These are phyloP conservation scores for Phialophora expanda DNA, from an alignment of 2,329 filamentous ascomycete species.

Conservation along the genomic window DNA sequence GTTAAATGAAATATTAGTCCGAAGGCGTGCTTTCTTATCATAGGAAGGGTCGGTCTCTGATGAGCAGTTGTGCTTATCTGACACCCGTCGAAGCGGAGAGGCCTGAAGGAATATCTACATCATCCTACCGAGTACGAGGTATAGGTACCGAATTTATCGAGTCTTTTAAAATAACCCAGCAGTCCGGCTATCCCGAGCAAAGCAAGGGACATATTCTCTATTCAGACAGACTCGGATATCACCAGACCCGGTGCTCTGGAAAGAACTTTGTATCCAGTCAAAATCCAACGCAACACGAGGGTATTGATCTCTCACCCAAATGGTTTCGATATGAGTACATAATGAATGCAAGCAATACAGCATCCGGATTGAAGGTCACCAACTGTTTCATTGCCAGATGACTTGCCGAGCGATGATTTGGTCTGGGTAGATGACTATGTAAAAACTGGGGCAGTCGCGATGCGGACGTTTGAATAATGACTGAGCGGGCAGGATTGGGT, in stretches of 20 bases:
- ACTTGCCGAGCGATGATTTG: not conserved
- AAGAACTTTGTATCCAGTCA: not conserved
- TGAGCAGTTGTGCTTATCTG: not conserved
- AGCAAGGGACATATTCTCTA: not conserved
- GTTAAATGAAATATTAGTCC: not conserved
- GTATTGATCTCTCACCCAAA: not conserved
- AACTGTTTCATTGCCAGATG: not conserved
- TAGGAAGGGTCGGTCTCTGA: not conserved
- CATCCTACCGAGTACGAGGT: not conserved
- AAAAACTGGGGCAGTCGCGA: not conserved
- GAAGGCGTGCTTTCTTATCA: not conserved
- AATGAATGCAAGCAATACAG: not conserved
- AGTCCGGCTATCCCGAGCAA: not conserved
- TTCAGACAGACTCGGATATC: not conserved
- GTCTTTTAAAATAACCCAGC: not conserved
- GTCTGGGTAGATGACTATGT: not conserved
- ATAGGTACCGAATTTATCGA: not conserved
- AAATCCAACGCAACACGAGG: not conserved
- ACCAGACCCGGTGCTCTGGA: not conserved
- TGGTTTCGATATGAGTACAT: not conserved
- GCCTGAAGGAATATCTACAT: not conserved
- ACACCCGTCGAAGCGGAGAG: not conserved
- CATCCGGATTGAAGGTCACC: not conserved
- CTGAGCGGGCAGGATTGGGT: not conserved
- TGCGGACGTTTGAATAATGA: not conserved